phyloP scores from a whole-genome alignment of 2,329 filamentous ascomycete genomes.

The Ophiostoma perfectum region DNA sequence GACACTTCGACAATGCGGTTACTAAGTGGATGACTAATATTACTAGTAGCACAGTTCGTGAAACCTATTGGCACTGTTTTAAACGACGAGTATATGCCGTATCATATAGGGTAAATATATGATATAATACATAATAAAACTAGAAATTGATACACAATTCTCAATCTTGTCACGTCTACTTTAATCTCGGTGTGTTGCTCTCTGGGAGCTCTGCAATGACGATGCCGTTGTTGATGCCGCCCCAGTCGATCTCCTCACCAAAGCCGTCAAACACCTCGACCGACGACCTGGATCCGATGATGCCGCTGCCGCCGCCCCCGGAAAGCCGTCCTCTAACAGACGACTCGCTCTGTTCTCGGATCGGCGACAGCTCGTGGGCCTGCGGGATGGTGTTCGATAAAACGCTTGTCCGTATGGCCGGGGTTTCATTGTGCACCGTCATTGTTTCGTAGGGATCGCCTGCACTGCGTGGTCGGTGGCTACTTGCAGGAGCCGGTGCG shows the following conservation, averaged over 20 bases:
- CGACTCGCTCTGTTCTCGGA: constrained; percentile 9
- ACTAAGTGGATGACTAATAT: constrained; percentile 2
- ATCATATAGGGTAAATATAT: too few species aligned
- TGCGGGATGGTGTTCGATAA: background rate
- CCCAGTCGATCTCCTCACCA: background rate
- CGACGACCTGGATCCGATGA: background rate
- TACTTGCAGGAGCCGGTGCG: background rate
- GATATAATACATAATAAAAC: too few species aligned
- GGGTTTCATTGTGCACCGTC: background rate
- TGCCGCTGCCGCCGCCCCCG: background rate
- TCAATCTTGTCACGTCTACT: background rate
- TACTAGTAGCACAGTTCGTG: too few species aligned
- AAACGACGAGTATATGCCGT: too few species aligned
- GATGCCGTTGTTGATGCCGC: background rate
- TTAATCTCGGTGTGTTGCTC: background rate
- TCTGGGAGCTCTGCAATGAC: constrained; percentile 2
- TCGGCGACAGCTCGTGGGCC: constrained; percentile 3
- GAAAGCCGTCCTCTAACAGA: background rate
- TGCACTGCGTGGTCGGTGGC: background rate
- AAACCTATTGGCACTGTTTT: background rate
- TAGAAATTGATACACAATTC: too few species aligned
- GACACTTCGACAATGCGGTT: constrained; percentile 12
- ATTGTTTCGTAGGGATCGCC: background rate
- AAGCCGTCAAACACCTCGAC: background rate
- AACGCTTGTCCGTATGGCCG: background rate